Percentiles rank a stretch among this genome's conserved stretches.
Conservation (phyloP, 345 rosid genomes). For the Alliaria petiolata region DNA sequence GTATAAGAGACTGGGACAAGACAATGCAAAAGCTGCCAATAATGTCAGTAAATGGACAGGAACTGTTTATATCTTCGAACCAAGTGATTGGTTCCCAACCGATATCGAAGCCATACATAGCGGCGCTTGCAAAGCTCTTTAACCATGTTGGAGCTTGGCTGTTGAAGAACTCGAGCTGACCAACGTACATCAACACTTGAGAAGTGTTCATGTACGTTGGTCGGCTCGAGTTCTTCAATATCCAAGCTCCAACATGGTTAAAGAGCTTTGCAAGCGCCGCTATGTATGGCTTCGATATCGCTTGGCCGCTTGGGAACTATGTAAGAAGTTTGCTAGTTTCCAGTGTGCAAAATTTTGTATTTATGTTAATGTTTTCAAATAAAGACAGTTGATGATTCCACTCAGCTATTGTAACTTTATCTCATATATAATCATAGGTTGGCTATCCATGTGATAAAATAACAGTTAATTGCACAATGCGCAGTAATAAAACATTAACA, state of each 20-base stretch:
- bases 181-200: no score
- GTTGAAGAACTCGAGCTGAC: conserved; percentile 56
- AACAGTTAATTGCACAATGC: neutral
- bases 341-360: conserved; percentile 25
- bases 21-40: conserved; percentile 92
- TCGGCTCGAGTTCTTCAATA: conserved; percentile 89
- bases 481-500: neutral
- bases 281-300: conserved; percentile 95
- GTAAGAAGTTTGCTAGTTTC: conserved; percentile 84
- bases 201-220: conserved; percentile 99
- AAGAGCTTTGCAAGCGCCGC: conserved; percentile 98
- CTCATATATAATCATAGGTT: neutral
- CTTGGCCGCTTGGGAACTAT: conserved; percentile 88
- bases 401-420: neutral
- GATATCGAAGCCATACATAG: no score
- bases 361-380: conserved; percentile 2
- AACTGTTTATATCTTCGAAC: conserved; percentile 91
- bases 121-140: no score
- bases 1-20: no score
- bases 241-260: conserved; percentile 82
- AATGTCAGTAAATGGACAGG: conserved; percentile 99
- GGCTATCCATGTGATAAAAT: neutral
- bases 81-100: no score
- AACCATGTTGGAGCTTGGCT: conserved; percentile 85
- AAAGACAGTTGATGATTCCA: conserved; percentile 21